phyloP scores from a whole-genome alignment of 257 asterid genomes.

The Buddleja alternifolia region DNA sequence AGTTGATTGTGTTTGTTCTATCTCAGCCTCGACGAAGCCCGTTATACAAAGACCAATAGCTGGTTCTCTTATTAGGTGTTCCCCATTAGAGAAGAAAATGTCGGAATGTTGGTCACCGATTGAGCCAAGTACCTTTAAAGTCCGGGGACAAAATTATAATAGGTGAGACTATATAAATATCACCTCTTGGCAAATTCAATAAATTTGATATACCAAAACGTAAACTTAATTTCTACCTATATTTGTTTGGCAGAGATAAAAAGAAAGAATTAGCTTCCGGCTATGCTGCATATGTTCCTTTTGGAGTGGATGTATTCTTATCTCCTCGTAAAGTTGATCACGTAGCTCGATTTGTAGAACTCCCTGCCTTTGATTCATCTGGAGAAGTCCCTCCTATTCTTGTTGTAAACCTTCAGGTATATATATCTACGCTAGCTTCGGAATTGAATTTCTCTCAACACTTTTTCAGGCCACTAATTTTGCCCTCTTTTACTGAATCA shows the following conservation, averaged over 20 bases:
- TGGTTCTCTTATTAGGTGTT: conserved; percentile 76
- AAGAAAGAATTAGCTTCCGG: conserved; percentile 79
- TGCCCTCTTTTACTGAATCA: conserved; percentile 32
- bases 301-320: conserved; percentile 85
- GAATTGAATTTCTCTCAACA: neutral
- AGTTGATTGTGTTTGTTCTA: neutral
- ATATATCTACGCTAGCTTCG: neutral
- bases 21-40: conserved; percentile 66
- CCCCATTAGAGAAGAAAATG: conserved; percentile 70
- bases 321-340: conserved; percentile 85
- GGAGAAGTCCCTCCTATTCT: conserved; percentile 81
- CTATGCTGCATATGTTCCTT: conserved; percentile 76
- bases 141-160: conserved; percentile 68
- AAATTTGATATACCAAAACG: neutral
- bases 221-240: neutral
- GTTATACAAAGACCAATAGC: conserved; percentile 76
- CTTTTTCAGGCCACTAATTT: neutral
- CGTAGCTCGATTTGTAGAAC: conserved; percentile 83
- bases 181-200: neutral
- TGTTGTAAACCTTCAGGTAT: conserved; percentile 92
- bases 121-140: conserved; percentile 74
- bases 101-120: conserved; percentile 73
- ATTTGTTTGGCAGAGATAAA: conserved; percentile 70
- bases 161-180: conserved; percentile 46
- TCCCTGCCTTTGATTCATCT: conserved; percentile 64